Percentiles rank a stretch among this genome's conserved stretches.
Conservation (phyloP, 345 rosid genomes). For the Capsella bursapastoris region DNA sequence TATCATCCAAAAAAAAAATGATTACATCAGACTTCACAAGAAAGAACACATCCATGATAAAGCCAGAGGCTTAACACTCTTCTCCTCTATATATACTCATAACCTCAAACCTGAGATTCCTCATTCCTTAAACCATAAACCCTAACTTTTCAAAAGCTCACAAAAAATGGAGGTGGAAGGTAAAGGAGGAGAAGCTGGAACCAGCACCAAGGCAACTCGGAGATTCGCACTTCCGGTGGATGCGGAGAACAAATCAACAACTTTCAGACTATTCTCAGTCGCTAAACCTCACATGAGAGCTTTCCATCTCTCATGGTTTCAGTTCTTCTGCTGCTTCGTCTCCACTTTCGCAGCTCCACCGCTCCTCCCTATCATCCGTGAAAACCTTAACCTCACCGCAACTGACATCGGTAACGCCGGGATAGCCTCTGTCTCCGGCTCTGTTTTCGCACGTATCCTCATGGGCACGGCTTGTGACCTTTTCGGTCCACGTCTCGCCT, state of each 20-base stretch:
- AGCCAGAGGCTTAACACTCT: constrained; percentile 27
- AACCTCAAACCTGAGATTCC: constrained; percentile 17
- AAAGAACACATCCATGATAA: constrained; percentile 21
- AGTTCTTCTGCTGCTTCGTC: constrained; percentile 83
- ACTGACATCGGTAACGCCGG: constrained; percentile 91
- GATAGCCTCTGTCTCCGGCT: constrained; percentile 87
- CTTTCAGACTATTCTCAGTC: constrained; percentile 66
- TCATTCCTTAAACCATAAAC: constrained; percentile 10
- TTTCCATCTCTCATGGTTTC: constrained; percentile 86
- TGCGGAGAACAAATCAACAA: constrained; percentile 77
- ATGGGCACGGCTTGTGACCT: constrained; percentile 89
- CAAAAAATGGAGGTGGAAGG: constrained; percentile 40
- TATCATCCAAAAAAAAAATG: constrained; percentile 11
- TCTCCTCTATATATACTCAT: constrained; percentile 40
- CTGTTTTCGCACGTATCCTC: constrained; percentile 78
- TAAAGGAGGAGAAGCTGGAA: constrained; percentile 35
- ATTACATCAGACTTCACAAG: constrained; percentile 26
- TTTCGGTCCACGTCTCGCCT: constrained; percentile 89
- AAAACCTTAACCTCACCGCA: constrained; percentile 81
- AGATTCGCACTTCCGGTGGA: constrained; percentile 81
- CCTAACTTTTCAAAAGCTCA: not conserved
- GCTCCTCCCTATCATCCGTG: constrained; percentile 82
- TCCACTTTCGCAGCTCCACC: constrained; percentile 93
- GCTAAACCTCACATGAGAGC: constrained; percentile 89
- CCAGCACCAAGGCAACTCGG: constrained; percentile 14